Evolutionary conservation across 75 land plant genomes (phyloP), one percentile per base, ranked within the genome.

Genomic region (Cupressus sempervirens): DNA sequence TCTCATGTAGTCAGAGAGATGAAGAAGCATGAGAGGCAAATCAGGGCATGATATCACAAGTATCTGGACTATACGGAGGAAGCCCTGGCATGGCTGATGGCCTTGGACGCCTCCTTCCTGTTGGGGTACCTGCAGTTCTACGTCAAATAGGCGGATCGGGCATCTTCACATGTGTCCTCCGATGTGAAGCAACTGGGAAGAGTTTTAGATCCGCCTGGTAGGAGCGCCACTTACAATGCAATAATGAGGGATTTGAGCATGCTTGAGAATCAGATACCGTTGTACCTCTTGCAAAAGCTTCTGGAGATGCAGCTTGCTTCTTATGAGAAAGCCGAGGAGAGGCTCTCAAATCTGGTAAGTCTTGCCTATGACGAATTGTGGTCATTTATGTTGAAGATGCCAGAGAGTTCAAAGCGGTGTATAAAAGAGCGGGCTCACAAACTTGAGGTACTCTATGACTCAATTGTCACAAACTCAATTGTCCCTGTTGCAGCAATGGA

Each of bases 271-370:
- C 1, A 48, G 10, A 12, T 48, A 0, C 50, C 50, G 0, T 9
- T 48, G 11, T 48, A 9, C 10, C 10, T 48, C 50, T 48, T 48
- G 0, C 11, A 9, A 0, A 48, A 48, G 50, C 0, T 48, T 1
- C 10, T 0, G 11, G 50, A 48, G 50, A 48, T 87, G 87, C 86
- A 87, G 53, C 4, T 76, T 26, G 79, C 43, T 35, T 76, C 40
- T 76, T 7, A 3, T 38, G 79, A 35, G 9, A 75, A 38, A 8
- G 79, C 79, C 5, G 79, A 76, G 6, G 7, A 76, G 6, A 76
- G 43, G 43, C 79, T 76, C 20, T 36, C 20, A 1, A 38, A 18
- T 7, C 79, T 76, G 0, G 4, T 76, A 16, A 16, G 43, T 7
- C 43, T 76, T 76, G 77, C 38, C 20, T 76, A 43, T 38, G 40